These are phyloP conservation scores for Xenoacremonium recifei DNA, from an alignment of 2,329 filamentous ascomycete genomes.

Conservation along the genomic window DNA sequence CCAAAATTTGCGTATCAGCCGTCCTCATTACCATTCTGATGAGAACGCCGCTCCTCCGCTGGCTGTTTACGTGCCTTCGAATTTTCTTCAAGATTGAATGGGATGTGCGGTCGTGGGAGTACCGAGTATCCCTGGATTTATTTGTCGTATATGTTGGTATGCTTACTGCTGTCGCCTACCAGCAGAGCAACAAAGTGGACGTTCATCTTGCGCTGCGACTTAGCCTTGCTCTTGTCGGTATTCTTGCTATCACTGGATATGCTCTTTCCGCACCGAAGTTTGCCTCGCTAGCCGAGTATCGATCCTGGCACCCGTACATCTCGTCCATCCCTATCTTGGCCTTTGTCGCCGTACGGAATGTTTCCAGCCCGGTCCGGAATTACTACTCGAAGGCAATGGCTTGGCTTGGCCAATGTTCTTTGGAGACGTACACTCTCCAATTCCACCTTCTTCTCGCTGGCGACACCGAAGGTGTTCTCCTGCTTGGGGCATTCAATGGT, in stretches of 20 bases:
- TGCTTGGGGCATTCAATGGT: constrained; percentile 17
- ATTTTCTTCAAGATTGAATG: constrained; percentile 46
- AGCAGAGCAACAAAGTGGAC: constrained; percentile 13
- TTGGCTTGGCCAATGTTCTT: constrained; percentile 53
- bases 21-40: constrained; percentile 30
- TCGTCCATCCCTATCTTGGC: constrained; percentile 54
- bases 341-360: constrained; percentile 52
- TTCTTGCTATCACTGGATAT: constrained; percentile 12
- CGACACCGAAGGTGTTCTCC: constrained; percentile 48
- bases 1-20: constrained; percentile 46
- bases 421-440: constrained; percentile 60
- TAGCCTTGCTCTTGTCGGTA: constrained; percentile 31
- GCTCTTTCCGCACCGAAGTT: constrained; percentile 6
- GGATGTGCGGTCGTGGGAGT: constrained; percentile 47
- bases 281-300: constrained; percentile 35
- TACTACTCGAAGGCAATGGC: constrained; percentile 41
- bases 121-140: constrained; percentile 50
- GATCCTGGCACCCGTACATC: constrained; percentile 50
- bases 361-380: constrained; percentile 12
- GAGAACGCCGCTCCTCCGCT: constrained; percentile 14
- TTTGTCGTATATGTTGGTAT: constrained; percentile 58
- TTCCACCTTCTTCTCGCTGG: constrained; percentile 61
- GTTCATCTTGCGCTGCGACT: constrained; percentile 15
- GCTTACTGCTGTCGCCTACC: constrained; percentile 32
- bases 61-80: constrained; percentile 29